Conservation (phyloP, 208 protist species). For the Lotmaria passim region DNA sequence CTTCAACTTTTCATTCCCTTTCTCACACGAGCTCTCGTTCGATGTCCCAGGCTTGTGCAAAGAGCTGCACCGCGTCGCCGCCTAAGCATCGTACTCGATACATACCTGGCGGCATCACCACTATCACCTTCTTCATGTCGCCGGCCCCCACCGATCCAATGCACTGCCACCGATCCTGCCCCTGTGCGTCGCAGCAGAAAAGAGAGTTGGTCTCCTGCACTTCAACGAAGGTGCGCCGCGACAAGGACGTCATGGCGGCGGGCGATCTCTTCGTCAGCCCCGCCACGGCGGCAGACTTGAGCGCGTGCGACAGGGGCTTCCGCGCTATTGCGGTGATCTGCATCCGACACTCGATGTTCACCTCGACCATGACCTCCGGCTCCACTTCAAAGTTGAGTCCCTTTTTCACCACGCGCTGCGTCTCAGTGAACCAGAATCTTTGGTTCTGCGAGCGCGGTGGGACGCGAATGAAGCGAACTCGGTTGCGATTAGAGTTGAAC, state of each 20-base stretch:
- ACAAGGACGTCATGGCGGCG: conserved; percentile 12
- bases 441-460: conserved; percentile 77
- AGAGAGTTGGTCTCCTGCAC: conserved; percentile 41
- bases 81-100: conserved; percentile 73
- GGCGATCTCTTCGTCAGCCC: conserved; percentile 11
- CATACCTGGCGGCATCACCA: conserved; percentile 66
- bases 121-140: conserved; percentile 44
- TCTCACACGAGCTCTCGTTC: conserved; percentile 64
- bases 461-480: conserved; percentile 71
- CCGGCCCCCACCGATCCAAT: conserved; percentile 36
- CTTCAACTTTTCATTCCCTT: background rate
- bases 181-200: conserved; percentile 7
- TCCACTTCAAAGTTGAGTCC: conserved; percentile 78
- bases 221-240: conserved; percentile 39
- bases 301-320: conserved; percentile 19
- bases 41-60: conserved; percentile 85
- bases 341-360: conserved; percentile 73
- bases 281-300: background rate
- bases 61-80: conserved; percentile 57
- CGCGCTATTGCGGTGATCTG: conserved; percentile 68
- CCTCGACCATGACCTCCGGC: conserved; percentile 60
- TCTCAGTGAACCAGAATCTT: conserved; percentile 86
- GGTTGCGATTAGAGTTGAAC: conserved; percentile 70
- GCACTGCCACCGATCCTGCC: conserved; percentile 35
- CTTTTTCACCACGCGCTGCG: conserved; percentile 71